Conservation (phyloP, 108 stramenopile genomes). For the Skeletonema tropicum region DNA sequence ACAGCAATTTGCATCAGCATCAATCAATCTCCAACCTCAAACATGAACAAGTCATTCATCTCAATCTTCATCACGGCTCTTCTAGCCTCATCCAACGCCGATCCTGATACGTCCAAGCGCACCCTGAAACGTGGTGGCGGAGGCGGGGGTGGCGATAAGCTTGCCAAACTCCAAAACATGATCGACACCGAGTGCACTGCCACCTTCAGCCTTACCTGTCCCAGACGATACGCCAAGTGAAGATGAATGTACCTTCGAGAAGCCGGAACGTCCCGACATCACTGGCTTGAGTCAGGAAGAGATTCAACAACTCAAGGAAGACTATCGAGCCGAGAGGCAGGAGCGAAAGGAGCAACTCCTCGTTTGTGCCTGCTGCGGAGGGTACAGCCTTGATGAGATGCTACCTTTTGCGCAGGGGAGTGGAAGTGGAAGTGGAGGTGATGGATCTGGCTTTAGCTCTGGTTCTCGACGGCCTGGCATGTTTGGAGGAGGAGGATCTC, state of each 20-base stretch:
- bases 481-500: background rate
- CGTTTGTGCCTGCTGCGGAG: background rate
- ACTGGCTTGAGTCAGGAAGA: background rate
- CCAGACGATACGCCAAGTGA: background rate
- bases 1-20: background rate
- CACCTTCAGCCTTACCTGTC: background rate
- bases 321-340: background rate
- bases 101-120: background rate
- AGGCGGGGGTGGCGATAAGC: background rate
- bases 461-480: background rate
- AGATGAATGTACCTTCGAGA: background rate
- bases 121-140: background rate
- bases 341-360: background rate
- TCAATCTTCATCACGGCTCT: constrained; percentile 1
- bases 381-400: background rate
- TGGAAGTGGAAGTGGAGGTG: background rate
- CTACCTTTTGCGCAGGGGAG: background rate
- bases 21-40: background rate
- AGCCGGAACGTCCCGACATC: background rate
- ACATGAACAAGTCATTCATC: background rate
- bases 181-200: background rate
- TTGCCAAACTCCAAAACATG: constrained; percentile 1
- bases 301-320: background rate
- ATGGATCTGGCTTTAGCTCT: background rate
- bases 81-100: constrained; percentile 1